Evolutionary conservation across 805 yeast genomes (phyloP), one percentile per base, ranked within the genome.

Genomic region (Candida ovalis): DNA sequence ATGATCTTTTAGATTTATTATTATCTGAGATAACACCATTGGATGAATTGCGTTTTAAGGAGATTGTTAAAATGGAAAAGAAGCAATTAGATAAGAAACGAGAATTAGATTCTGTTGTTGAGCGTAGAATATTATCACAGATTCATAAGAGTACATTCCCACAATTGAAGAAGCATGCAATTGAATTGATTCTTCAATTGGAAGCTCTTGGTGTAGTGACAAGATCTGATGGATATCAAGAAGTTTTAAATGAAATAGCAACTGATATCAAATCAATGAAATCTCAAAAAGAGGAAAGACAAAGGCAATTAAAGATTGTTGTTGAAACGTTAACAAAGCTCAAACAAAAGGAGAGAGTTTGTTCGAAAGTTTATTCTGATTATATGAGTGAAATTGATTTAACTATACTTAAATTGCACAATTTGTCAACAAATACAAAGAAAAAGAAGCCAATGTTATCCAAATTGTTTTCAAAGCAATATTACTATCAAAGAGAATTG

Each of bases 161-260:
- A 40, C 88, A 86, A 41, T 72, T 94, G 58, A 94, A 92, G 66
- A 83, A 80, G 51, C 68, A 80, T 56, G 84, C 96, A 0, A 68
- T 94, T 32, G 90, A 86, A 56, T 77, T 84, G 49, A 76, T 92
- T 2, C 70, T 90, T 45, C 88, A 88, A 57, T 69, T 94, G 44
- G 97, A 92, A 60, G 63, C 74, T 1, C 66, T 78, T 61, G 90
- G 88, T 1, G 66, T 74, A 36, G 74, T 91, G 8, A 72, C 84
- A 2, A 75, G 96, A 49, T 70, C 75, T 28, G 80, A 88, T 60
- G 81, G 85, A 18, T 88, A 82, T 64, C 98, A 94, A 62, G 82
- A 78, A 21, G 61, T 94, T 13, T 67, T 94, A 49, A 89, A 90
- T 59, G 88, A 87, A 53, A 84, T 94, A 52, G 96, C 97, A 0